phyloP scores from a whole-genome alignment of 1,284 basidiomycete species.

The Fomes fomentarius region DNA sequence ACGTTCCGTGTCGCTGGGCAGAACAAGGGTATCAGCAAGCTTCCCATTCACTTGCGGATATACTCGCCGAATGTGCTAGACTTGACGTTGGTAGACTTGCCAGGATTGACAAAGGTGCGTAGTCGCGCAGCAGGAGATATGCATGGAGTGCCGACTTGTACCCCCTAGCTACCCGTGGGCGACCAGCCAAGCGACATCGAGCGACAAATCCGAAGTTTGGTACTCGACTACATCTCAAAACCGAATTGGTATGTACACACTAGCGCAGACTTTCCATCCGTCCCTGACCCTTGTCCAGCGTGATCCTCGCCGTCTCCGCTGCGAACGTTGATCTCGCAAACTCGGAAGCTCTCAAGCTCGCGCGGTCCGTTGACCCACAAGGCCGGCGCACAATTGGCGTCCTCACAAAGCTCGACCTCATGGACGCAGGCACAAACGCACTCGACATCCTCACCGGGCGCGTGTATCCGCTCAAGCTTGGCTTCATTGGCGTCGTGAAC shows the following conservation, averaged over 20 bases:
- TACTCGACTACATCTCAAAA: slow-evolving; percentile 95
- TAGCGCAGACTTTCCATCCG: not conserved
- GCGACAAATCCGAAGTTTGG: slow-evolving; percentile 92
- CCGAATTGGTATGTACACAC: slow-evolving; percentile 79
- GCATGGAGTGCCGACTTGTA: not conserved
- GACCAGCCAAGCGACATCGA: slow-evolving; percentile 96
- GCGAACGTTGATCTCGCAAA: slow-evolving; percentile 99
- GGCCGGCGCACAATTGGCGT: slow-evolving; percentile 96
- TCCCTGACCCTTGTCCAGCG: slow-evolving; percentile 48
- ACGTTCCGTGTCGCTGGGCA: slow-evolving; percentile 97
- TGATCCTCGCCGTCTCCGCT: slow-evolving; percentile 95
- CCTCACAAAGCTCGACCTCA: slow-evolving; percentile 95
- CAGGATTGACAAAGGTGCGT: slow-evolving; percentile 91
- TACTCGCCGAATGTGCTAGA: slow-evolving; percentile 96
- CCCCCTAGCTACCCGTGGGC: slow-evolving; percentile 79
- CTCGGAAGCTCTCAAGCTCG: slow-evolving; percentile 96
- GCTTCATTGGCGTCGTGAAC: slow-evolving; percentile 98
- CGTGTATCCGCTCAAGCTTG: slow-evolving; percentile 96
- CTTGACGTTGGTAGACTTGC: slow-evolving; percentile 94
- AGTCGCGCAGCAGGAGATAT: not conserved
- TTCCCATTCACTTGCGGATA: slow-evolving; percentile 94
- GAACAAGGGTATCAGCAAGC: slow-evolving; percentile 97
- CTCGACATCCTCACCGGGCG: slow-evolving; percentile 95
- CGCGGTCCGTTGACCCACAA: slow-evolving; percentile 93
- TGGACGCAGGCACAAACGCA: slow-evolving; percentile 99